Evolutionary conservation across 371 early-diverging fungal genomes (phyloP), one percentile per base, ranked within the genome.

Genomic region (Circinella minor): DNA sequence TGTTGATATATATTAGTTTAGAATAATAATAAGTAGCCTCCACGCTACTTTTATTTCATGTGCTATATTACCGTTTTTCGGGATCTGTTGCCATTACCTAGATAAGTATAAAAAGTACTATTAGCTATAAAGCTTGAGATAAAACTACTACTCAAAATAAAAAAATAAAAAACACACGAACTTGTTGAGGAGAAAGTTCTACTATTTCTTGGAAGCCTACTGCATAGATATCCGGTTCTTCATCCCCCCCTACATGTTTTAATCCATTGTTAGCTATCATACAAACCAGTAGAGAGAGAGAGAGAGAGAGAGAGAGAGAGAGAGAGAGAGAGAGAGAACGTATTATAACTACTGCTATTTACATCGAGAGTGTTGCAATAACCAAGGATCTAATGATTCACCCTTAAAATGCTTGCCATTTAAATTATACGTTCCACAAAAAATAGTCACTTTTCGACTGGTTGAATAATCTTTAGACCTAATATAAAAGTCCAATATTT

Each of bases 151-250:
- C 1, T 27, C 27, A 27, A 27, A 27, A 27, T 27, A 27, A 27
- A 27, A 27, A 27, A 27, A 27, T 27, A 2, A 27, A 27, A 27
- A 27, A 27, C 27, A 27, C 27, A 46, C 48, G 11, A 48, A 65
- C 90, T 74, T 95, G 93, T 43, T 88, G 92, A 47, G 93, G 93
- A 38, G 89, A 95, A 43, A 99, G 76, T 74, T 97, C 93, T 18
- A 98, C 97, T 59, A 98, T 91, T 74, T 99, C 99, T 74, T 98
- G 97, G 62, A 98, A 93, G 4, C 95, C 97, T 59, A 98, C 86
- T 0, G 91, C 93, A 51, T 90, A 88, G 10, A 98, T 76, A 73
- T 98, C 94, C 0, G 98, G 97, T 36, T 86, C 83, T 13, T 81
- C 68, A 17, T 13, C 38, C 36, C 20, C 43, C 63, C 55, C 69